Percentiles rank a stretch among this genome's conserved stretches.
These are phyloP conservation scores for Saccharomycopsis sp. DNA, from an alignment of 805 yeast genomes.

Conservation along the genomic window DNA sequence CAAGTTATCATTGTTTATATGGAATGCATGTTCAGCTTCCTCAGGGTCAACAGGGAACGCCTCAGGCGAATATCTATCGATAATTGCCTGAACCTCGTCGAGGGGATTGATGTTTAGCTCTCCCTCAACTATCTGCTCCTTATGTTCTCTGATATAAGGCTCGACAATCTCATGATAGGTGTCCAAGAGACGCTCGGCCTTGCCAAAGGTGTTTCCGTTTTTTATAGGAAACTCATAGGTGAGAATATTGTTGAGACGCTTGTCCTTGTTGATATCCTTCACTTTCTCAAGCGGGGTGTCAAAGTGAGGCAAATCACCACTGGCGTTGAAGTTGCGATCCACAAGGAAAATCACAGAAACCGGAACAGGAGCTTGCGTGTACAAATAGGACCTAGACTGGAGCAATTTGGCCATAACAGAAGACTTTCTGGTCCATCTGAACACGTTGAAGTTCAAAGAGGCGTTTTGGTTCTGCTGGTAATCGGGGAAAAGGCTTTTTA, in stretches of 20 bases:
- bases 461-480: slow-evolving; percentile 21
- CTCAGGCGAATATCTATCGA: background rate
- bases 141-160: background rate
- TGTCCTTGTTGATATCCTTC: background rate
- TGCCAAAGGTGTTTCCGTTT: background rate
- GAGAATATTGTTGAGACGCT: background rate
- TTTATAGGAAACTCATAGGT: background rate
- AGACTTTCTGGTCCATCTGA: slow-evolving; percentile 30
- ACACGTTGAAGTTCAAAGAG: slow-evolving; percentile 36
- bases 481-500: background rate
- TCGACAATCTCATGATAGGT: background rate
- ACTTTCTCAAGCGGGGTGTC: background rate
- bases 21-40: background rate
- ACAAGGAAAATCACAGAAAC: slow-evolving; percentile 26
- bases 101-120: background rate
- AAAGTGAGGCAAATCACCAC: background rate
- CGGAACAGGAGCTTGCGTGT: slow-evolving; percentile 38
- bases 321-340: slow-evolving; percentile 8
- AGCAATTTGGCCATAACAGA: slow-evolving; percentile 27
- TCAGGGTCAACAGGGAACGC: background rate
- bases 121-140: background rate
- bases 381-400: slow-evolving; percentile 34
- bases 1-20: background rate
- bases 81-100: background rate
- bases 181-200: background rate